These are phyloP conservation scores for Theileria parva DNA, from an alignment of 169 alveolate species.

Conservation along the genomic window DNA sequence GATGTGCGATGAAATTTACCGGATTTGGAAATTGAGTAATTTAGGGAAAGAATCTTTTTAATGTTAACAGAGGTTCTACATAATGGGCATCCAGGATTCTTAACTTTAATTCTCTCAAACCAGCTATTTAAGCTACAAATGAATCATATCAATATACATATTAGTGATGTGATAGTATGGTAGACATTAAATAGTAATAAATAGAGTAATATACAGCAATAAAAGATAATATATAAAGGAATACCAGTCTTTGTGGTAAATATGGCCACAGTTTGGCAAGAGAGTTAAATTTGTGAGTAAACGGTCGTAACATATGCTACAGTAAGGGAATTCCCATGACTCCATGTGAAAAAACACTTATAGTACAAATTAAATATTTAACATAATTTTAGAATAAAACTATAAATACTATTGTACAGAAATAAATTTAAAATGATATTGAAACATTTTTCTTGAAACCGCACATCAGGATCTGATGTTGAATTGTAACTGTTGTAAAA, in stretches of 20 bases:
- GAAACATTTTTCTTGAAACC: neutral
- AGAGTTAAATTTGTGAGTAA: conserved; percentile 35
- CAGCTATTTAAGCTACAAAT: conserved; percentile 37
- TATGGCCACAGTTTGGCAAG: conserved; percentile 59
- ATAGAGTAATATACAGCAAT: no score
- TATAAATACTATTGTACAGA: neutral
- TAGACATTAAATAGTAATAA: no score
- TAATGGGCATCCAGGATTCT: conserved; percentile 36
- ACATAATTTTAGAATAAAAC: no score
- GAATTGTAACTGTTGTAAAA: neutral
- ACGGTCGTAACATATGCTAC: conserved; percentile 63
- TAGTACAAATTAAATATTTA: no score
- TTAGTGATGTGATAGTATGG: no score
- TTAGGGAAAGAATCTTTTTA: conserved; percentile 23
- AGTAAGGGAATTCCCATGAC: conserved; percentile 55
- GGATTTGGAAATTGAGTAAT: conserved; percentile 21
- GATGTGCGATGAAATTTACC: neutral
- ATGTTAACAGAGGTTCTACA: conserved; percentile 30
- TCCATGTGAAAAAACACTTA: conserved; percentile 13
- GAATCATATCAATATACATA: neutral
- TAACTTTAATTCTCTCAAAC: conserved; percentile 10
- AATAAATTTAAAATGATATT: neutral
- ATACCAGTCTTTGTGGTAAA: conserved; percentile 58
- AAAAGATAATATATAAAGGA: neutral
- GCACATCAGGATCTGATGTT: neutral